A percentile compares a stretch with the other conserved stretches of the same genome.
Conservation (phyloP, 139 green algal species). For the Chlamydomonas sp. region DNA sequence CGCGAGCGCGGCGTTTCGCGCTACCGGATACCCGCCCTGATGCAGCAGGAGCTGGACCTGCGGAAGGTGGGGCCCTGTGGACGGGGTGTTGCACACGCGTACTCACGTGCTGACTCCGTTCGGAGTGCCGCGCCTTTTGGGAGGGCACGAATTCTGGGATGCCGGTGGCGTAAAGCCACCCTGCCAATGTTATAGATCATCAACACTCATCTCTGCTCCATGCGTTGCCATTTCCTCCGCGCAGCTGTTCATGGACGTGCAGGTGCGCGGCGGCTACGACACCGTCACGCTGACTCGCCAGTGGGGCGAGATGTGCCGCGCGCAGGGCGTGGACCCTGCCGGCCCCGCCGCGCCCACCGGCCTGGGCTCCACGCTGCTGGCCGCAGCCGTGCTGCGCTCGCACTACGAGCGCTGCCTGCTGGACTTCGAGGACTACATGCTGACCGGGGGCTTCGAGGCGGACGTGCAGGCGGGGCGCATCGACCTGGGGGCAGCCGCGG, state of each 20-base stretch:
- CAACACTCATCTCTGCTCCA: neutral
- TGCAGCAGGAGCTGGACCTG: conserved; percentile 76
- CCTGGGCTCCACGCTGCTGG: conserved; percentile 21
- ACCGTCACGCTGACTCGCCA: conserved; percentile 68
- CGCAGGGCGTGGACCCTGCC: conserved; percentile 64
- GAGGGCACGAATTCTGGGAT: neutral
- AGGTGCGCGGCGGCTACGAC: conserved; percentile 78
- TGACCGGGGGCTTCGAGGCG: neutral
- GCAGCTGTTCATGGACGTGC: conserved; percentile 80
- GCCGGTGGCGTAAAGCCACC: no score
- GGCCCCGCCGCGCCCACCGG: conserved; percentile 61
- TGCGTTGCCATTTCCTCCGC: neutral
- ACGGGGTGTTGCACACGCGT: no score
- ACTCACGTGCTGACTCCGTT: no score
- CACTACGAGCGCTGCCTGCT: conserved; percentile 86
- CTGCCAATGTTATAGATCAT: no score
- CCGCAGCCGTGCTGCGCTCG: conserved; percentile 76
- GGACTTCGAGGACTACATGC: conserved; percentile 84
- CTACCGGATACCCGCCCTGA: conserved; percentile 78
- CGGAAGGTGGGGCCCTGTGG: conserved; percentile 55
- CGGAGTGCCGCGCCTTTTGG: no score
- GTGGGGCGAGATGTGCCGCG: conserved; percentile 81
- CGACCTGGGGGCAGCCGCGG: neutral
- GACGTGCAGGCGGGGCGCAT: neutral
- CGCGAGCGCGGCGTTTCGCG: conserved; percentile 57